Conservation (phyloP, 2,329 filamentous ascomycete species). For the Sarocladium oryzae region DNA sequence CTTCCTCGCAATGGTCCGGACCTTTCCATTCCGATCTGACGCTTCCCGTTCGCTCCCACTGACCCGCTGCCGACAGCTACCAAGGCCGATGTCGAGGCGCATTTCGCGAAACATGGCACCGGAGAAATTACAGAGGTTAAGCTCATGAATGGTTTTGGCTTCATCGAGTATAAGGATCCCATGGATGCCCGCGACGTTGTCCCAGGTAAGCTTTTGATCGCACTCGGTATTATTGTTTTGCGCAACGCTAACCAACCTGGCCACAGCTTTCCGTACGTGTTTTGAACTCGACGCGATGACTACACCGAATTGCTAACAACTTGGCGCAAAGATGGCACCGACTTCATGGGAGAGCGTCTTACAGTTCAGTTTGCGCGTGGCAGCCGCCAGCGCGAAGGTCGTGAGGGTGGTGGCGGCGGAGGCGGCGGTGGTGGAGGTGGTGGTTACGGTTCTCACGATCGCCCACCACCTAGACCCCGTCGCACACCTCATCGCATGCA, state of each 20-base stretch:
- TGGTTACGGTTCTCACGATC: conserved; percentile 47
- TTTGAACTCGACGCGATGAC: background rate
- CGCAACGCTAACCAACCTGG: conserved; percentile 6
- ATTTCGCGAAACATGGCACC: conserved; percentile 92
- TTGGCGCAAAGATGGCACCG: conserved; percentile 70
- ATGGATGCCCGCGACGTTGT: conserved; percentile 98
- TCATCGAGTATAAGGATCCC: conserved; percentile 98
- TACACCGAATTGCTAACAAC: conserved; percentile 17
- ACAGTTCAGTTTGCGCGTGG: conserved; percentile 98
- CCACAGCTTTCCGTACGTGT: conserved; percentile 55
- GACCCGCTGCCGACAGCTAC: conserved; percentile 62
- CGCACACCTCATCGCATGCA: conserved; percentile 96
- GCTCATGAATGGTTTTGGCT: conserved; percentile 99
- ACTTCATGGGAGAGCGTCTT: conserved; percentile 95
- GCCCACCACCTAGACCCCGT: conserved; percentile 66
- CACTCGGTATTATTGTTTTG: conserved; percentile 16
- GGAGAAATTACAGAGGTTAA: conserved; percentile 99
- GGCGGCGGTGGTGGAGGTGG: conserved; percentile 9
- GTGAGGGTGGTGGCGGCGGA: conserved; percentile 10
- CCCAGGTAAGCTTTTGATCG: conserved; percentile 56
- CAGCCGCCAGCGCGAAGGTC: conserved; percentile 49
- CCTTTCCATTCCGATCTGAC: conserved; percentile 13
- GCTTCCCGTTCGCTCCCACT: conserved; percentile 29
- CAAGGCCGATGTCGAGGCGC: conserved; percentile 92
- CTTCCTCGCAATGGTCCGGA: conserved; percentile 84